A percentile compares a stretch with the other conserved stretches of the same genome.
These are phyloP conservation scores for Entomortierella beljakovae DNA, from an alignment of 192 early-diverging fungal genomes.

Conservation along the genomic window DNA sequence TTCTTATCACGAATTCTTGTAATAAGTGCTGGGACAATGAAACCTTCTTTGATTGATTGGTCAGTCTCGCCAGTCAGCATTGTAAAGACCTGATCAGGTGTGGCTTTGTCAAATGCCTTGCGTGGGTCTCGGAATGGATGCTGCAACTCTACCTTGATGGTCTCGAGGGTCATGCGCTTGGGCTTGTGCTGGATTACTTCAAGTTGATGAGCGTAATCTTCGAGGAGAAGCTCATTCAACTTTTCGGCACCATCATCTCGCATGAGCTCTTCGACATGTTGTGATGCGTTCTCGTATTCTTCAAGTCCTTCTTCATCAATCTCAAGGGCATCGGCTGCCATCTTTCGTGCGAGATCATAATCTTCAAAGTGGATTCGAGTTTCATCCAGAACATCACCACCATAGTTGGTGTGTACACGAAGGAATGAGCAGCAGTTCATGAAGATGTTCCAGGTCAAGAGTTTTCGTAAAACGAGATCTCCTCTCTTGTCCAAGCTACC, in stretches of 20 bases:
- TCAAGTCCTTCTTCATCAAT: conserved; percentile 82
- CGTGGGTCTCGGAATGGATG: conserved; percentile 82
- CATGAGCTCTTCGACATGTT: conserved; percentile 86
- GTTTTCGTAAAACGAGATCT: conserved; percentile 73
- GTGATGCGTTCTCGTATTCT: conserved; percentile 76
- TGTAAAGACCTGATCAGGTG: conserved; percentile 71
- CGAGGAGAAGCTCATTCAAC: conserved; percentile 88
- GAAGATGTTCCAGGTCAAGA: conserved; percentile 82
- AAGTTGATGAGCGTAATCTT: conserved; percentile 91
- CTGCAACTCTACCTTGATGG: conserved; percentile 91
- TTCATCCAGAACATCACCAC: conserved; percentile 87
- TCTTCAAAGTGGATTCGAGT: conserved; percentile 97
- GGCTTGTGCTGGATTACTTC: conserved; percentile 77
- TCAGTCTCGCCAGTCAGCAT: conserved; percentile 90
- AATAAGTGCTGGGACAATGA: conserved; percentile 76
- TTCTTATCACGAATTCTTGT: conserved; percentile 78
- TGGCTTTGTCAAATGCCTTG: conserved; percentile 66
- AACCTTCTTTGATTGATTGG: conserved; percentile 72
- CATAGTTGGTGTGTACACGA: conserved; percentile 75
- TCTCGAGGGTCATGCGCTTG: conserved; percentile 84
- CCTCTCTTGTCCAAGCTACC: conserved; percentile 63
- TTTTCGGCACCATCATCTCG: conserved; percentile 71
- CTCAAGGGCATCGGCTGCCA: conserved; percentile 96
- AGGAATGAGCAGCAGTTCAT: conserved; percentile 96
- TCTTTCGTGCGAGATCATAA: conserved; percentile 95